Evolutionary conservation across 225 moss, liverwort and hornwort species (phyloP).

Genomic region (Ulota crispa): DNA sequence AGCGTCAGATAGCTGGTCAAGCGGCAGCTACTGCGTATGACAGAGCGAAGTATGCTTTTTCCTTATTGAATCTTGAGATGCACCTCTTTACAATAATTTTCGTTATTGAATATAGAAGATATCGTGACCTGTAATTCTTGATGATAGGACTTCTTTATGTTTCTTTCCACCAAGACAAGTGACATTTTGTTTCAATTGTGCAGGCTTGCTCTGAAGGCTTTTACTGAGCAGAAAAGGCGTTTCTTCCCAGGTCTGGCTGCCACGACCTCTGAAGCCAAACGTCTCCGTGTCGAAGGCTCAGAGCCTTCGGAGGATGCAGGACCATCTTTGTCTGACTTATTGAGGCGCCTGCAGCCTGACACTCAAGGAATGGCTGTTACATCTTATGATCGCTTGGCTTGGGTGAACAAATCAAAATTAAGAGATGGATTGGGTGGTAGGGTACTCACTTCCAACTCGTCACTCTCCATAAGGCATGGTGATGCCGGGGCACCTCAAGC

Average conservation of each 20-base stretch:
- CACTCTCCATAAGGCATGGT: slow-evolving; percentile 40
- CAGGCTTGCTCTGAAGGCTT: slow-evolving; percentile 69
- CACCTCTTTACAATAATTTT: not conserved
- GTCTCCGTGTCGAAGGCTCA: slow-evolving; percentile 35
- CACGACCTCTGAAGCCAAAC: slow-evolving; percentile 27
- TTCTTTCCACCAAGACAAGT: not conserved
- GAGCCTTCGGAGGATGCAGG: slow-evolving; percentile 33
- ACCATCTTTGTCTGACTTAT: slow-evolving; percentile 48
- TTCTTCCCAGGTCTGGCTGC: slow-evolving; percentile 62
- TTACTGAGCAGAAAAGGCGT: slow-evolving; percentile 75
- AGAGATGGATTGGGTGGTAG: slow-evolving; percentile 39
- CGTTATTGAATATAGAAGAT: not conserved
- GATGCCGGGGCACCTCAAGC: slow-evolving; percentile 45
- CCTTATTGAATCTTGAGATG: not conserved
- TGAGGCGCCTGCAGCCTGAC: slow-evolving; percentile 64
- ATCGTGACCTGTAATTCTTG: not conserved
- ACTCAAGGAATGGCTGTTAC: slow-evolving; percentile 77
- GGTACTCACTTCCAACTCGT: slow-evolving; percentile 43
- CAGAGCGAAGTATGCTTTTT: slow-evolving; percentile 63
- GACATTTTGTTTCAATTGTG: not conserved
- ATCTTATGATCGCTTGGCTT: slow-evolving; percentile 63
- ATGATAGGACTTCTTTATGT: not conserved
- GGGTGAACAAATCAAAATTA: slow-evolving; percentile 57
- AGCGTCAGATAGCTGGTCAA: slow-evolving; percentile 94
- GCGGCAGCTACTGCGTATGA: slow-evolving; percentile 90